Conservation (phyloP, 768 basidiomycete genomes). For the Russula abietina region DNA sequence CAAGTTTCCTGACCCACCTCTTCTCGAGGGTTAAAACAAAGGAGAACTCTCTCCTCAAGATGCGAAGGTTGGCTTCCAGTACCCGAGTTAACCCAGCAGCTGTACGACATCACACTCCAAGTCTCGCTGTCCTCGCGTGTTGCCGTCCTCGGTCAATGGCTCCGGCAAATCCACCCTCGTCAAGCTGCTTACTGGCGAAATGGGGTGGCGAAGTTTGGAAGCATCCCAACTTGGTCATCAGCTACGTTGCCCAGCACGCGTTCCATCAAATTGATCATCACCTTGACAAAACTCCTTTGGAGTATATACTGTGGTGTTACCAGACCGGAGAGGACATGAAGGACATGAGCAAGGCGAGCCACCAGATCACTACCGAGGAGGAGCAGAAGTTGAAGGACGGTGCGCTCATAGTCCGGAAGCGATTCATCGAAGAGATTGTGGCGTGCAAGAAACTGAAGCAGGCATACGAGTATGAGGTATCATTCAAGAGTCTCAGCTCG, state of each 20-base stretch:
- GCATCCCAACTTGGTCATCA: constrained; percentile 98
- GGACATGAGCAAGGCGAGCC: constrained; percentile 89
- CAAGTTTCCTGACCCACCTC: constrained; percentile 94
- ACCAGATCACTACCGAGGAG: constrained; percentile 84
- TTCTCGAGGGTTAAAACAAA: constrained; percentile 99
- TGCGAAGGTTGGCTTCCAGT: constrained; percentile 99
- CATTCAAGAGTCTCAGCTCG: constrained; percentile 90
- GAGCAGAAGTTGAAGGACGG: constrained; percentile 96
- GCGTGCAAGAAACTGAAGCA: constrained; percentile 97
- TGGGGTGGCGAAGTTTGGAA: constrained; percentile 97
- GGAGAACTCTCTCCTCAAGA: constrained; percentile 94
- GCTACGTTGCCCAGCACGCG: constrained; percentile 97
- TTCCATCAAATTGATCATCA: constrained; percentile 99
- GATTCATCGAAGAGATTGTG: constrained; percentile 87
- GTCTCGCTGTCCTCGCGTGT: constrained; percentile 98
- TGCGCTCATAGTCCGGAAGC: constrained; percentile 78
- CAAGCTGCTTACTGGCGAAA: constrained; percentile 93
- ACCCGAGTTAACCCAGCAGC: constrained; percentile 84
- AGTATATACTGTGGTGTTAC: constrained; percentile 99
- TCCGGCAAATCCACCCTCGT: constrained; percentile 97
- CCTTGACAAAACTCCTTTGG: constrained; percentile 96
- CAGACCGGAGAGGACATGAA: constrained; percentile 99
- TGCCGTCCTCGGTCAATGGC: constrained; percentile 94
- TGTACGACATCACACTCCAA: constrained; percentile 93
- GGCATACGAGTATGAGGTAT: constrained; percentile 97